phyloP scores from a whole-genome alignment of 2,329 filamentous ascomycete genomes.

The Exophiala aquamarina region DNA sequence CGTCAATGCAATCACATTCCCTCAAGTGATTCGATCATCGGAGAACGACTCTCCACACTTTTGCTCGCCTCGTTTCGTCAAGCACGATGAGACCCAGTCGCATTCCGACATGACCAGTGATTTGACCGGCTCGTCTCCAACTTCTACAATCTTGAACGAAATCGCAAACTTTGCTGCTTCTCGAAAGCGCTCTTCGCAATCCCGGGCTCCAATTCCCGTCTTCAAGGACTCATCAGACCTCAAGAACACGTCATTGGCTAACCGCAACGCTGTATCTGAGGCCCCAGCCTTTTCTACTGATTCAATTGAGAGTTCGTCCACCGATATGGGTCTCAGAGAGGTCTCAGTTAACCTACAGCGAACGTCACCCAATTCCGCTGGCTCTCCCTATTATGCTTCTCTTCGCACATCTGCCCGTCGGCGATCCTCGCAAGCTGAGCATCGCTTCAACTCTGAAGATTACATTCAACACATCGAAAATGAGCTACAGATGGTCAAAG shows the following conservation, averaged over 20 bases:
- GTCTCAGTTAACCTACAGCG: constrained; percentile 28
- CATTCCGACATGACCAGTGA: constrained; percentile 3
- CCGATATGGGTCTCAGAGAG: constrained; percentile 29
- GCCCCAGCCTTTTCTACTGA: constrained; percentile 19
- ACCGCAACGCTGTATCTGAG: constrained; percentile 22
- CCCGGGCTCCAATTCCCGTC: constrained; percentile 21
- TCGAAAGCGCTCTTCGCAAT: constrained; percentile 11
- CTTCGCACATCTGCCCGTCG: constrained; percentile 18
- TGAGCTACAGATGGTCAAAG: constrained; percentile 44
- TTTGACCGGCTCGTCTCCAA: constrained; percentile 11
- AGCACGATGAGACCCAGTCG: constrained; percentile 19
- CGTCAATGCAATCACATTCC: constrained; percentile 24
- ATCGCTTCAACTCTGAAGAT: constrained; percentile 42
- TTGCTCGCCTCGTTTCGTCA: constrained; percentile 8
- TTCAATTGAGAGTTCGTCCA: constrained; percentile 14
- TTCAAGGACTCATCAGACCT: constrained; percentile 22
- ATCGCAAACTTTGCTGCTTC: constrained; percentile 22
- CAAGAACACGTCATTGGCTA: constrained; percentile 14
- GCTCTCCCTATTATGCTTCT: constrained; percentile 23
- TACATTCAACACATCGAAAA: constrained; percentile 53
- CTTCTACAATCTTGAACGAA: constrained; percentile 22
- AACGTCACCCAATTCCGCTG: constrained; percentile 24
- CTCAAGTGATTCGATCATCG: constrained; percentile 15
- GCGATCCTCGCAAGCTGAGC: constrained; percentile 18
- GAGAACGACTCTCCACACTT: constrained; percentile 17